These are phyloP conservation scores for Elymus sibiricus DNA, from an alignment of 176 grass and related monocot genomes.

Conservation along the genomic window DNA sequence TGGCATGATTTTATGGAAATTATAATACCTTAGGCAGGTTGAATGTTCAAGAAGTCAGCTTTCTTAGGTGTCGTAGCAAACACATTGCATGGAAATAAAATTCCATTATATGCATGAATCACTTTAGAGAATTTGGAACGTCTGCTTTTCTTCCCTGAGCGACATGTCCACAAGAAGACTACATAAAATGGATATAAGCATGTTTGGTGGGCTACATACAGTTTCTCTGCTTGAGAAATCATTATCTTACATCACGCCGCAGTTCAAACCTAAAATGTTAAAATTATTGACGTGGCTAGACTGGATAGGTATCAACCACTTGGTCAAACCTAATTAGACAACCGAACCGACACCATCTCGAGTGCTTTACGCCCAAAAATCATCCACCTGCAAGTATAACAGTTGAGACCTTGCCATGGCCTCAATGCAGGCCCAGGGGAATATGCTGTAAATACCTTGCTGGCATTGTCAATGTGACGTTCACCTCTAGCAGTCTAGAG, in stretches of 20 bases:
- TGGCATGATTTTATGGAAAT: background rate
- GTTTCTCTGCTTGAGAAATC: background rate
- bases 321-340: background rate
- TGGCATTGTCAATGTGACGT: background rate
- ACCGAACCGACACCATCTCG: background rate
- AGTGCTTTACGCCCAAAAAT: background rate
- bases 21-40: background rate
- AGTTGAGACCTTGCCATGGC: background rate
- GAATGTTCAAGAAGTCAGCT: background rate
- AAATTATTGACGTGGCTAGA: background rate
- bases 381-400: slow-evolving; percentile 5
- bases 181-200: background rate
- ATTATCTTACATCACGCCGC: background rate
- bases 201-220: background rate
- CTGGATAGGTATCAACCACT: slow-evolving; percentile 1
- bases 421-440: background rate
- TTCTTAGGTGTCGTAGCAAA: background rate
- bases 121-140: background rate
- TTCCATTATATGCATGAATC: background rate
- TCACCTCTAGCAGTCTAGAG: background rate
- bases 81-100: background rate
- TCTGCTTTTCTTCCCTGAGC: background rate
- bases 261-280: background rate
- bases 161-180: background rate
- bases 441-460: background rate